These are phyloP conservation scores for Chimonanthus salicifolius DNA, from an alignment of 164 flowering plant species.

Conservation along the genomic window DNA sequence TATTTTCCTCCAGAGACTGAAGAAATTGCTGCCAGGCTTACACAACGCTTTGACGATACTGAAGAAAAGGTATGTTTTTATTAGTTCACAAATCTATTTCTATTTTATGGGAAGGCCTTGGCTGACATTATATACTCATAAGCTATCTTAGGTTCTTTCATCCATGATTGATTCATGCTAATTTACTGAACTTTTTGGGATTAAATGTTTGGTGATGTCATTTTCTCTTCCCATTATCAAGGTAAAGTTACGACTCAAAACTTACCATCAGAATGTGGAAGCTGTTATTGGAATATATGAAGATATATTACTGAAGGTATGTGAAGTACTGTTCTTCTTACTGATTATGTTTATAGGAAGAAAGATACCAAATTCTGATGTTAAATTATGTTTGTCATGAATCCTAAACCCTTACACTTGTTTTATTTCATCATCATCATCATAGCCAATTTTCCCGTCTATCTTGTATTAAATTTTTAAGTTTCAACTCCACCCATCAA, in stretches of 20 bases:
- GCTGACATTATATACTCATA: neutral
- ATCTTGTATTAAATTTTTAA: too few species aligned
- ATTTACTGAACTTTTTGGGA: neutral
- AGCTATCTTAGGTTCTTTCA: neutral
- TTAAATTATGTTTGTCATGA: too few species aligned
- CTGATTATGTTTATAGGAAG: too few species aligned
- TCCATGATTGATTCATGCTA: neutral
- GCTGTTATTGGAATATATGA: conserved; percentile 71
- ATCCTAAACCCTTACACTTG: too few species aligned
- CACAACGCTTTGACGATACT: conserved; percentile 97
- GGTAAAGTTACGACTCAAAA: conserved; percentile 80
- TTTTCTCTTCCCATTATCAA: conserved; percentile 16
- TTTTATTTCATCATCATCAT: too few species aligned
- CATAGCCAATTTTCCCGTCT: too few species aligned
- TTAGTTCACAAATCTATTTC: neutral
- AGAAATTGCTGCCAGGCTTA: conserved; percentile 88
- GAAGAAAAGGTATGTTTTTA: conserved; percentile 69
- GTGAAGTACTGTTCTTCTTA: conserved; percentile 3
- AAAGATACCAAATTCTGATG: too few species aligned
- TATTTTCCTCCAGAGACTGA: conserved; percentile 93
- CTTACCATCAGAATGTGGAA: conserved; percentile 84
- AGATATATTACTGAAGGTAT: conserved; percentile 65
- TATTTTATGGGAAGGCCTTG: neutral
- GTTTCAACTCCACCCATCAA: too few species aligned
- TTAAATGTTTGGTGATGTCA: neutral